Percentiles rank a stretch among this genome's conserved stretches.
phyloP scores from a whole-genome alignment of 2,329 filamentous ascomycete genomes.

The Camillea tinctor region DNA sequence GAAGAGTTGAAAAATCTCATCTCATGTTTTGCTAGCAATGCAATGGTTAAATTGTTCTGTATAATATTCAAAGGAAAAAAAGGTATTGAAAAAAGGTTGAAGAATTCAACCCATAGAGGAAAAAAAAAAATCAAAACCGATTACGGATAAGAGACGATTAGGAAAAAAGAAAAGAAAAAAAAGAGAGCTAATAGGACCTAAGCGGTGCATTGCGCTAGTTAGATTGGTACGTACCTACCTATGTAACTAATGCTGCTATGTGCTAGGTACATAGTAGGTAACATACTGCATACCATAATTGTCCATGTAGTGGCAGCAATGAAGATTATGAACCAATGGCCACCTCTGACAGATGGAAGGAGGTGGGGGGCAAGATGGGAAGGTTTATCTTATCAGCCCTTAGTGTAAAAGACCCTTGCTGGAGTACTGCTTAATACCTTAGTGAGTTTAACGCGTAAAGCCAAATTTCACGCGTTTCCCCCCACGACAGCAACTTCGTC shows the following conservation, averaged over 20 bases:
- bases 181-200: background rate
- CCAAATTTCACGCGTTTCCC: conserved; percentile 15
- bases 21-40: conserved; percentile 16
- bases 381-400: background rate
- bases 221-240: no score
- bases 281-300: no score
- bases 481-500: background rate
- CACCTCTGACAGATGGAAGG: background rate
- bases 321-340: background rate
- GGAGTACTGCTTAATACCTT: conserved; percentile 2
- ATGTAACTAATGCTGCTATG: no score
- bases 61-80: conserved; percentile 2
- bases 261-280: no score
- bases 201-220: no score
- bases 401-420: background rate
- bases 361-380: background rate
- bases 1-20: conserved; percentile 30
- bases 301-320: background rate
- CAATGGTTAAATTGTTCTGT: conserved; percentile 1
- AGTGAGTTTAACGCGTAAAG: conserved; percentile 15
- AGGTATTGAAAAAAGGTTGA: background rate
- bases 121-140: no score
- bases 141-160: background rate
- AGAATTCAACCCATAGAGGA: no score
- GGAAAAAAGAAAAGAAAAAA: background rate